A percentile compares a stretch with the other conserved stretches of the same genome.
Evolutionary conservation across 2,329 filamentous ascomycete species (phyloP).

Genomic region (Chrysosphaeria jannelii): DNA sequence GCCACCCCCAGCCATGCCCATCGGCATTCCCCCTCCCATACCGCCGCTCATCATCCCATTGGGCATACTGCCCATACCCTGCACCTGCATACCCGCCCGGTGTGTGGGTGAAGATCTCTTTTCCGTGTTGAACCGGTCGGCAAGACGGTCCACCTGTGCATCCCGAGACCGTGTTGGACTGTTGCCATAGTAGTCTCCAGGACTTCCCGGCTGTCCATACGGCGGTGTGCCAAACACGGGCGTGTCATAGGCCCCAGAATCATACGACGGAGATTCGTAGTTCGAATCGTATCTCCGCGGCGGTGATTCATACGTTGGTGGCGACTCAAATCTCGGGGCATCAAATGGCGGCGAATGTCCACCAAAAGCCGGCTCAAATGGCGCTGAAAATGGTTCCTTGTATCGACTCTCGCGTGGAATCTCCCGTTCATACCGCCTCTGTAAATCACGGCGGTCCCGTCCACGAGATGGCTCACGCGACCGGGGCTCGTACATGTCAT

Average conservation of each 20-base stretch:
- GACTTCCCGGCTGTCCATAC: conserved; percentile 10
- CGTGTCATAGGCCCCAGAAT: too few relatives aligned
- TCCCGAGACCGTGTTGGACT: conserved; percentile 12
- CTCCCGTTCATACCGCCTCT: too few relatives aligned
- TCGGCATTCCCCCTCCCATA: conserved; percentile 1
- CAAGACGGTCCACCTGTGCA: conserved; percentile 19
- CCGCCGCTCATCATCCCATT: not conserved
- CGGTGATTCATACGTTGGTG: conserved; percentile 3
- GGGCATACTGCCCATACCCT: conserved; percentile 1
- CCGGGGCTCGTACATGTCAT: too few relatives aligned
- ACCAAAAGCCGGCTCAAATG: too few relatives aligned
- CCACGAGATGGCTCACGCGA: too few relatives aligned
- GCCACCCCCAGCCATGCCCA: conserved; percentile 1
- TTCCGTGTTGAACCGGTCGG: conserved; percentile 18
- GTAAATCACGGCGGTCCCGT: too few relatives aligned
- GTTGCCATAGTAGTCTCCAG: conserved; percentile 12
- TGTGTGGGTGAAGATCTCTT: conserved; percentile 9
- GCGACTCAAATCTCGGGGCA: conserved; percentile 3
- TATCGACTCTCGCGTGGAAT: too few relatives aligned
- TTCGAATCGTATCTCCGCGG: conserved; percentile 2
- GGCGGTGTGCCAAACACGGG: too few relatives aligned
- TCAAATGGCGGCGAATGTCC: too few relatives aligned
- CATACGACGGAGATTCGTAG: not conserved
- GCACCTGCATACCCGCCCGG: conserved; percentile 3
- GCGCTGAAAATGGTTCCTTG: too few relatives aligned